Conservation (phyloP, 495 filamentous ascomycete species). For the Aspergillus wentii region DNA sequence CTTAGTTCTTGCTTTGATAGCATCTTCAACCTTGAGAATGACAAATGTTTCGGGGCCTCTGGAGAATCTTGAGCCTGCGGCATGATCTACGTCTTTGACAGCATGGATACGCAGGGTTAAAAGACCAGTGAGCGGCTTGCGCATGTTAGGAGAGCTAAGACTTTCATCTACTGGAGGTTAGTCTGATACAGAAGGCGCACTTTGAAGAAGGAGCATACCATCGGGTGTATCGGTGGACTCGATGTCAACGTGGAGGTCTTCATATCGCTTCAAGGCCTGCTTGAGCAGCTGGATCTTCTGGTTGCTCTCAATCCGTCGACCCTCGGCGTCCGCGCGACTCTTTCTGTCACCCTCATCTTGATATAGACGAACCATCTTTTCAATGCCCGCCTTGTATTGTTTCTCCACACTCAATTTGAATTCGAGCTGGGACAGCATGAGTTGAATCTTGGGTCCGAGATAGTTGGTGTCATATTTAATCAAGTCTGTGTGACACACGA, state of each 20-base stretch:
- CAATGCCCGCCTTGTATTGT: conserved; percentile 97
- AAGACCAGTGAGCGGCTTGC: conserved; percentile 88
- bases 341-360: conserved; percentile 97
- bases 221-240: conserved; percentile 77
- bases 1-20: conserved; percentile 82
- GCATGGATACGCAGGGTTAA: conserved; percentile 80
- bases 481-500: conserved; percentile 59
- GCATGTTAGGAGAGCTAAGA: conserved; percentile 88
- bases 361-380: conserved; percentile 99
- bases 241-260: conserved; percentile 95
- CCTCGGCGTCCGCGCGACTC: conserved; percentile 88
- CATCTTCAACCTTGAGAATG: conserved; percentile 93
- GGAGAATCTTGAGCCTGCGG: conserved; percentile 77
- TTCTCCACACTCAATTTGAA: conserved; percentile 99
- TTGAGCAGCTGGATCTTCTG: conserved; percentile 96
- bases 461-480: conserved; percentile 98
- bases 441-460: conserved; percentile 94
- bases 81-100: conserved; percentile 93
- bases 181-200: no score
- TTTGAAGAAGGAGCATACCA: conserved; percentile 50
- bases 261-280: conserved; percentile 93
- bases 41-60: conserved; percentile 92
- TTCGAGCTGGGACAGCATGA: conserved; percentile 97
- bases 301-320: conserved; percentile 83
- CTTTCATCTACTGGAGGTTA: conserved; percentile 94